These are phyloP conservation scores for Suillus occidentalis DNA, from an alignment of 768 basidiomycete species.

Conservation along the genomic window DNA sequence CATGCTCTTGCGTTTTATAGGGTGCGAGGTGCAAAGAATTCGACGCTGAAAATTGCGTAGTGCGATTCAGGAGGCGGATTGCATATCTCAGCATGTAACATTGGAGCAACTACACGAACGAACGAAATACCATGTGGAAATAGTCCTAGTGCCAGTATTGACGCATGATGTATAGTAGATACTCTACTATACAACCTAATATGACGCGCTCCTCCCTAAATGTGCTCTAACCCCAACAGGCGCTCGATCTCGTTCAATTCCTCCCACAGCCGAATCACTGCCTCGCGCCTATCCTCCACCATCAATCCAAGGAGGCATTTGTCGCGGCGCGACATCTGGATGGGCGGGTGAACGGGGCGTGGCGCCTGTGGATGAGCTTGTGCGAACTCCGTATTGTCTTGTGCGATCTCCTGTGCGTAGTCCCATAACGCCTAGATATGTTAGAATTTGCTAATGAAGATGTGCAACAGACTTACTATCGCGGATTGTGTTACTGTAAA, in stretches of 20 bases:
- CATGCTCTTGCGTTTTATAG: constrained; percentile 67
- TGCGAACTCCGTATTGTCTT: background rate
- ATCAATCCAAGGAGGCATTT: too few species aligned
- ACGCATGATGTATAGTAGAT: too few species aligned
- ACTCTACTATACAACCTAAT: too few species aligned
- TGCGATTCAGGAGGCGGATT: background rate
- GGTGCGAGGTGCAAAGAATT: constrained; percentile 32
- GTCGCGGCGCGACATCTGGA: background rate
- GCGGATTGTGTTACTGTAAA: background rate
- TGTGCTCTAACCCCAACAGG: too few species aligned
- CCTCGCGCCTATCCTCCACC: too few species aligned
- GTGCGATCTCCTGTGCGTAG: background rate
- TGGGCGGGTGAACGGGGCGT: background rate
- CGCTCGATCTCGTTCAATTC: too few species aligned
- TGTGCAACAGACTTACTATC: background rate
- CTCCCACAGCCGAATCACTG: too few species aligned
- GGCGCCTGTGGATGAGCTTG: background rate
- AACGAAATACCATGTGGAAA: too few species aligned
- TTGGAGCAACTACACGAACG: background rate
- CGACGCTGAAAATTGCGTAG: background rate
- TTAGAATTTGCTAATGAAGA: background rate
- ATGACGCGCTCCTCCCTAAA: too few species aligned
- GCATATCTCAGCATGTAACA: constrained; percentile 2
- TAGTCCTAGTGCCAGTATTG: too few species aligned
- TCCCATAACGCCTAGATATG: background rate